Evolutionary conservation across 2,329 filamentous ascomycete genomes (phyloP).

Genomic region (Colletotrichum tamarilloi): DNA sequence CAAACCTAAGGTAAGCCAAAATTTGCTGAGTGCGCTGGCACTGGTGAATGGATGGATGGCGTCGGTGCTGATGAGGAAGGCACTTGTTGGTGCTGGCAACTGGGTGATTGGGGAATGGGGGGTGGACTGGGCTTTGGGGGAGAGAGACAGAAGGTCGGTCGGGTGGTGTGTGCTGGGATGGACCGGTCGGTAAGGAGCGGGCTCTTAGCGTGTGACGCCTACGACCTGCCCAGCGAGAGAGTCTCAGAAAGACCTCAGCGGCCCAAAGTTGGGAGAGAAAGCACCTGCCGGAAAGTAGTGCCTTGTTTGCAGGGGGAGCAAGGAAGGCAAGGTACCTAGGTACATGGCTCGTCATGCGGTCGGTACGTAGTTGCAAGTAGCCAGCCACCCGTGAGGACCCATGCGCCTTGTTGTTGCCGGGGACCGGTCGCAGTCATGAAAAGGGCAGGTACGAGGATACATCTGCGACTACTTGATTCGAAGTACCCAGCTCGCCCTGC

Average conservation of each 20-base stretch:
- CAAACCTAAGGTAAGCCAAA: constrained; percentile 22
- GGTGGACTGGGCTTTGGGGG: background rate
- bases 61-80: constrained; percentile 2
- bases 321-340: background rate
- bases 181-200: constrained; percentile 24
- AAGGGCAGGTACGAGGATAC: constrained; percentile 8
- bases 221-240: constrained; percentile 18
- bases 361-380: constrained; percentile 11
- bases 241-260: constrained; percentile 28
- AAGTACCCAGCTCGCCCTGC: background rate
- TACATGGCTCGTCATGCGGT: background rate
- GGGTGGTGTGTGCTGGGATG: constrained; percentile 25
- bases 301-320: constrained; percentile 21
- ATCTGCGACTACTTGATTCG: background rate
- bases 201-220: constrained; percentile 29
- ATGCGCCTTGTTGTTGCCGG: background rate
- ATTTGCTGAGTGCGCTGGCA: constrained; percentile 28
- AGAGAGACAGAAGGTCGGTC: background rate
- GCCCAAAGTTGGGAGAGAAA: background rate
- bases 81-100: constrained; percentile 6
- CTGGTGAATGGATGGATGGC: constrained; percentile 4
- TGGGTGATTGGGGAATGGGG: background rate
- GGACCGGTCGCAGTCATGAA: background rate
- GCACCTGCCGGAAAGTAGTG: constrained; percentile 24
- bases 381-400: background rate